Conservation (phyloP, 139 green algal species). For the Pseudopediastrum boryanum region DNA sequence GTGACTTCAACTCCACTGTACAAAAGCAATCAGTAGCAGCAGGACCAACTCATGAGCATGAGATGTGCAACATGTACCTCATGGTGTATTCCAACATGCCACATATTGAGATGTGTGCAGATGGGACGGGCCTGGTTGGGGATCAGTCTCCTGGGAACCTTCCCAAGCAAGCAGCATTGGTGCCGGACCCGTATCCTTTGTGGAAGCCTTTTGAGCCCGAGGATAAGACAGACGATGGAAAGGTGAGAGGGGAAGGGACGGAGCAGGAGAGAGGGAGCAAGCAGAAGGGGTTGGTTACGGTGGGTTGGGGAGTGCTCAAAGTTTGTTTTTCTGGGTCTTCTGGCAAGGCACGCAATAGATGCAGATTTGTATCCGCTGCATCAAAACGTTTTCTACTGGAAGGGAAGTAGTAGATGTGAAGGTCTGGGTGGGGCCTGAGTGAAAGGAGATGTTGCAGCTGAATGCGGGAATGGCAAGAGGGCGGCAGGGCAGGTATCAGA, state of each 20-base stretch:
- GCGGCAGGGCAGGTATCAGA: too few species aligned
- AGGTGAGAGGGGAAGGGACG: background rate
- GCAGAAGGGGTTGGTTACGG: background rate
- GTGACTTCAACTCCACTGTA: conserved; percentile 76
- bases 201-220: conserved; percentile 46
- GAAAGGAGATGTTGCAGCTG: too few species aligned
- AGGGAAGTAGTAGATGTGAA: too few species aligned
- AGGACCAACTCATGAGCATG: conserved; percentile 67
- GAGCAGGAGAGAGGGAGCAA: background rate
- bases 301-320: too few species aligned
- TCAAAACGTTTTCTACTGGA: too few species aligned
- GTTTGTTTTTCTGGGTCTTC: too few species aligned
- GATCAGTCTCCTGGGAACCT: conserved; percentile 45
- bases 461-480: too few species aligned
- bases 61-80: conserved; percentile 97
- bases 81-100: conserved; percentile 64
- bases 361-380: too few species aligned
- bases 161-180: conserved; percentile 22
- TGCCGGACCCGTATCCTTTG: conserved; percentile 46
- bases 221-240: background rate
- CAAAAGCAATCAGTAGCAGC: conserved; percentile 27
- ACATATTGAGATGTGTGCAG: conserved; percentile 52
- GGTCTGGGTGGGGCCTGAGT: too few species aligned
- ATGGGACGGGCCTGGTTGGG: conserved; percentile 13
- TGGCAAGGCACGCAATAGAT: too few species aligned